These are phyloP conservation scores for Ceratonia siliqua DNA, from an alignment of 306 rosid species.

Conservation along the genomic window DNA sequence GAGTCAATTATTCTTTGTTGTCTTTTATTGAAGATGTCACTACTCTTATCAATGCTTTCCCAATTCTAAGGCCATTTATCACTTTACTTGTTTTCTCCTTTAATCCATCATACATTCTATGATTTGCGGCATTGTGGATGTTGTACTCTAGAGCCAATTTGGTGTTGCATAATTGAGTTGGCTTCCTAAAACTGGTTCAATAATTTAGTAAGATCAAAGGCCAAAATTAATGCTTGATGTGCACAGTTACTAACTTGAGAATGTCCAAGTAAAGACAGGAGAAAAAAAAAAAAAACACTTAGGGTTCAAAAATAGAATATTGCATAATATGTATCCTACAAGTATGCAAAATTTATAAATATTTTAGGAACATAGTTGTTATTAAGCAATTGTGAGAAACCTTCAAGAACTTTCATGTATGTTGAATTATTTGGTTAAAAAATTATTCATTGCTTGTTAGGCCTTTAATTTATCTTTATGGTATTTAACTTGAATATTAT, in stretches of 20 bases:
- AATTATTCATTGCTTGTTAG: no score
- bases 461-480: no score
- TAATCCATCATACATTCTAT: not conserved
- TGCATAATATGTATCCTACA: not conserved
- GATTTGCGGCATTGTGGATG: not conserved
- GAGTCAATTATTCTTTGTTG: constrained; percentile 23
- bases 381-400: no score
- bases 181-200: not conserved
- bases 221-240: not conserved
- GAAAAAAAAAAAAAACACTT: not conserved
- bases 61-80: not conserved
- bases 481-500: no score
- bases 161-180: not conserved
- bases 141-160: not conserved
- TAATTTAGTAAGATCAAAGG: not conserved
- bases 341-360: not conserved
- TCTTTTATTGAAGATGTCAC: constrained; percentile 4
- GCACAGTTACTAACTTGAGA: not conserved
- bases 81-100: not conserved
- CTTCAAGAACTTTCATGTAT: no score
- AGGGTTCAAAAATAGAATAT: not conserved
- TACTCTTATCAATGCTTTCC: not conserved
- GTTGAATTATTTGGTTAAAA: no score
- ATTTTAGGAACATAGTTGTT: no score
- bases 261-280: not conserved